phyloP scores from a whole-genome alignment of 495 filamentous ascomycete genomes.

The Aspergillus olivimuriae region DNA sequence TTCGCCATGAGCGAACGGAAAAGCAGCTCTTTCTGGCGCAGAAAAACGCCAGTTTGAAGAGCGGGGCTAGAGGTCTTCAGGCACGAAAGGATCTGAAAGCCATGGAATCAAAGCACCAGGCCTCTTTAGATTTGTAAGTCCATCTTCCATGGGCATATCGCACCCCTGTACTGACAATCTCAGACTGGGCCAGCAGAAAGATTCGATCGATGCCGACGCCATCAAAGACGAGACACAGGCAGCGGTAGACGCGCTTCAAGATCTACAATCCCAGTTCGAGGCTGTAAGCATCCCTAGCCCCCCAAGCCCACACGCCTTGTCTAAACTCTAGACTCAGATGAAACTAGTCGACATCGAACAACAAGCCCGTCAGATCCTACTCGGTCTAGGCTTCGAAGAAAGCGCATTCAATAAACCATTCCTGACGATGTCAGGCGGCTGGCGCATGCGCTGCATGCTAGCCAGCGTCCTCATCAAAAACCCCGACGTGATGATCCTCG shows the following conservation, averaged over 20 bases:
- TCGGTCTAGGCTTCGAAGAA: conserved; percentile 67
- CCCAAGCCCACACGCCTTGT: neutral
- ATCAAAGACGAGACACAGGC: conserved; percentile 56
- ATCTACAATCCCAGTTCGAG: conserved; percentile 51
- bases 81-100: conserved; percentile 63
- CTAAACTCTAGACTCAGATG: conserved; percentile 20
- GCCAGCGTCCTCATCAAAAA: conserved; percentile 60
- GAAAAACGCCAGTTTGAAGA: conserved; percentile 65
- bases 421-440: conserved; percentile 66
- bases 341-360: conserved; percentile 44
- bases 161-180: conserved; percentile 2
- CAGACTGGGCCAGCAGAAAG: conserved; percentile 48
- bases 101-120: conserved; percentile 55
- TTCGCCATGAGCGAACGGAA: conserved; percentile 52
- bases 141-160: neutral
- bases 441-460: conserved; percentile 67
- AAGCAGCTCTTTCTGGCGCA: conserved; percentile 59
- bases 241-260: conserved; percentile 55
- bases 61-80: conserved; percentile 63
- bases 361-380: conserved; percentile 56
- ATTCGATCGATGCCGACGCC: conserved; percentile 46
- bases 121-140: conserved; percentile 46
- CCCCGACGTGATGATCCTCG: conserved; percentile 74
- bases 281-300: conserved; percentile 26
- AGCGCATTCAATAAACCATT: conserved; percentile 49